Evolutionary conservation across 805 yeast genomes (phyloP).

Genomic region (Kazachstania taianensis): DNA sequence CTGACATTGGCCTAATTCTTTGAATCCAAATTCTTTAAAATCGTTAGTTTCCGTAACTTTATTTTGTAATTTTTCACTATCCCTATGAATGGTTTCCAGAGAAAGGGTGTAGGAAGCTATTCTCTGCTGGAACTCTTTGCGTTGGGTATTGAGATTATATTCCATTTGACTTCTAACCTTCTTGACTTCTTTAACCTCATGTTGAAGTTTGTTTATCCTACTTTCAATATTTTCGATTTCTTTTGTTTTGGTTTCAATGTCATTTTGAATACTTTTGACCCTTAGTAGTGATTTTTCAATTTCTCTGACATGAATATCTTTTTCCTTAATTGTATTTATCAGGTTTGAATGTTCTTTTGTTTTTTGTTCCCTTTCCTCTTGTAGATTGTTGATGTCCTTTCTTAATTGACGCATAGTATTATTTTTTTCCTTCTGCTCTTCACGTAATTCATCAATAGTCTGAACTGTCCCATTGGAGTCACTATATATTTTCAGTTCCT

Average conservation of each 20-base stretch:
- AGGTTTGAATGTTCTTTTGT: conserved; percentile 16
- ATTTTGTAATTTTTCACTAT: neutral
- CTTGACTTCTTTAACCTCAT: conserved; percentile 6
- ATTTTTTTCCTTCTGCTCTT: conserved; percentile 14
- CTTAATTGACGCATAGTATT: conserved; percentile 16
- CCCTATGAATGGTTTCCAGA: neutral
- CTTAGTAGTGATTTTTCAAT: conserved; percentile 16
- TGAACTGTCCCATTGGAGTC: conserved; percentile 14
- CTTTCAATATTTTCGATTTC: conserved; percentile 9
- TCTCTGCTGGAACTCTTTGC: neutral
- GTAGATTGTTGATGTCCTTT: conserved; percentile 16
- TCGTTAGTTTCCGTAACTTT: conserved; percentile 6
- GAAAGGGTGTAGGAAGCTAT: neutral
- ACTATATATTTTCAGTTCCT: conserved; percentile 19
- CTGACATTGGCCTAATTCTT: conserved; percentile 13
- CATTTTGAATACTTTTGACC: conserved; percentile 9
- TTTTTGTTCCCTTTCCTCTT: conserved; percentile 18
- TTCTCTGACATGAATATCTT: conserved; percentile 12
- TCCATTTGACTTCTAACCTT: neutral
- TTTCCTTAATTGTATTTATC: conserved; percentile 16
- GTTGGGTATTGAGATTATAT: neutral
- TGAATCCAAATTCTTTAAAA: conserved; percentile 8
- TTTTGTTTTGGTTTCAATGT: conserved; percentile 7
- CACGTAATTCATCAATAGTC: conserved; percentile 22
- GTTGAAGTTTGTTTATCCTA: conserved; percentile 6